phyloP scores from a whole-genome alignment of 352 stramenopile species.

The Pythium coloratum region DNA sequence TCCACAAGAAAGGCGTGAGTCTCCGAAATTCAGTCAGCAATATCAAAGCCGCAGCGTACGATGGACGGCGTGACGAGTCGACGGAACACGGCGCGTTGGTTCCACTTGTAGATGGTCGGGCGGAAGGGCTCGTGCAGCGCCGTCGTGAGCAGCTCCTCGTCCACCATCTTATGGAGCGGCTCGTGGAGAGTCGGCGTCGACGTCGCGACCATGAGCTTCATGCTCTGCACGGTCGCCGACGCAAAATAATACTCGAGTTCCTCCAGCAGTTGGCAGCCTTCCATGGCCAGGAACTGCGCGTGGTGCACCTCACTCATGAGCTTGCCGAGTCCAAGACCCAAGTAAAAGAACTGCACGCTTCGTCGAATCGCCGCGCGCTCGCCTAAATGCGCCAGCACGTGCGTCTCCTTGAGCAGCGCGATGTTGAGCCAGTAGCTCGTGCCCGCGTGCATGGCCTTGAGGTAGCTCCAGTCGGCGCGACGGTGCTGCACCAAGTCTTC shows the following conservation, averaged over 20 bases:
- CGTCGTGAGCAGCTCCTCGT: conserved; percentile 37
- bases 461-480: conserved; percentile 76
- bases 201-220: conserved; percentile 88
- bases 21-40: background rate
- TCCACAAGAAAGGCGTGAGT: background rate
- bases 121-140: conserved; percentile 53
- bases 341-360: conserved; percentile 79
- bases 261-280: conserved; percentile 81
- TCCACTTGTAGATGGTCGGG: conserved; percentile 79
- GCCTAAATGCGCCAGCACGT: conserved; percentile 62
- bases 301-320: conserved; percentile 58
- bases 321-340: conserved; percentile 66
- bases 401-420: conserved; percentile 61
- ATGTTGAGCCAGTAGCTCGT: conserved; percentile 85
- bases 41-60: conserved; percentile 34
- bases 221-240: conserved; percentile 71
- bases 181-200: conserved; percentile 61
- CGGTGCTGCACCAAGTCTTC: conserved; percentile 74
- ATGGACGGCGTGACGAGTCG: conserved; percentile 72
- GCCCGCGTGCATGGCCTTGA: conserved; percentile 79
- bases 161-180: conserved; percentile 36
- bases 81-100: conserved; percentile 75
- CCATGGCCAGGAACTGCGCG: conserved; percentile 59
- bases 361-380: conserved; percentile 58
- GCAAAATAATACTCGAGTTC: conserved; percentile 87